Evolutionary conservation across 2,329 filamentous ascomycete genomes (phyloP), one percentile per base, ranked within the genome.

Genomic region (Botryosphaeria dothidea): DNA sequence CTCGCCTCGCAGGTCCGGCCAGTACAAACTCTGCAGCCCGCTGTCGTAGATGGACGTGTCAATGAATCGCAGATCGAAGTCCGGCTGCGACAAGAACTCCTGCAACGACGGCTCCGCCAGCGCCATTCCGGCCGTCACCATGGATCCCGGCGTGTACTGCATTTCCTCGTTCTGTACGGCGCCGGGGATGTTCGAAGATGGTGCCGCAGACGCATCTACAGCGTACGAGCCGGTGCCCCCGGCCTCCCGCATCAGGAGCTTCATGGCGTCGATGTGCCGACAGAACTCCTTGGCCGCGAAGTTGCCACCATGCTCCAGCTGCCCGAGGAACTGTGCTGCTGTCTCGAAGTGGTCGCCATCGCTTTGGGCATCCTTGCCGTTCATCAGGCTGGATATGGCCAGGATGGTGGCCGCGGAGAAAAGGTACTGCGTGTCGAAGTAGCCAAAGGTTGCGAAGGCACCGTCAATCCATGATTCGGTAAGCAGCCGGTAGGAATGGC

Each of bases 401-500:
- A 84, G 75, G 4, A 83, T 75, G 0, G 78, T 81, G 2, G 79
- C 75, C 0, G 80, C 76, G 0, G 81, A 80, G 69, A 84, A 84
- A 27, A 84, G 77, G 45, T 82, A 83, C 52, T 82, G 80, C 0
- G 79, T 78, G 69, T 79, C 76, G 52, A 80, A 80, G 69, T 82
- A 83, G 65, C 83, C 82, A 51, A 83, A 82, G 0, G 77, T 82
- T 0, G 77, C 72, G 62, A 83, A 82, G 0, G 80, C 78, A 0
- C 82, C 82, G 34, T 81, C 77, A 1, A 82, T 78, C 82, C 82
- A 84, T 13, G 75, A 76, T 5, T 81, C 75, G 2, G 77, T 79
- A 0, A 84, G 70, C 0, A 83, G 70, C 0, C 75, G 74, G 49
- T 77, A 77, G 0, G 81, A 83, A 36, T 83, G 79, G 0, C 79